Evolutionary conservation across 2,329 filamentous ascomycete genomes (phyloP).

Genomic region (Fusarium acutatum): DNA sequence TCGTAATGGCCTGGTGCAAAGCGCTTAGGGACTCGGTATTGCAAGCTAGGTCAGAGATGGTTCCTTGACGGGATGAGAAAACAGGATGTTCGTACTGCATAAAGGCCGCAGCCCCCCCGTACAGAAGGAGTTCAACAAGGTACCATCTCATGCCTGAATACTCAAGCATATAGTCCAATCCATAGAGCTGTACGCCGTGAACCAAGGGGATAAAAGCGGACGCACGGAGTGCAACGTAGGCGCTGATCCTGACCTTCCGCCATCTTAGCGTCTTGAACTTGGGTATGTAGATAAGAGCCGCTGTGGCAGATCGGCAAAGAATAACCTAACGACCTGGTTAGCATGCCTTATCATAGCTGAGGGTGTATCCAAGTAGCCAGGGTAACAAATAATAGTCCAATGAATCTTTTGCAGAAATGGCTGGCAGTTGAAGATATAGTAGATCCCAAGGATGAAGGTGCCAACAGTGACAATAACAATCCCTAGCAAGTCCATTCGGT

Average conservation of each 20-base stretch:
- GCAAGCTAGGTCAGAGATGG: not conserved
- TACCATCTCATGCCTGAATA: not conserved
- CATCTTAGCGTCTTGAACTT: not conserved
- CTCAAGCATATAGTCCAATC: not conserved
- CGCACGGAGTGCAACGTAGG: not conserved
- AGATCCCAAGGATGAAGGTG: not conserved
- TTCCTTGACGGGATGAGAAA: too few relatives aligned
- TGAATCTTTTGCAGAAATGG: not conserved
- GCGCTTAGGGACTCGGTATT: not conserved
- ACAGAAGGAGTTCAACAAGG: not conserved
- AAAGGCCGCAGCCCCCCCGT: not conserved
- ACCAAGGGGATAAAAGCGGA: not conserved
- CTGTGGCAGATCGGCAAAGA: not conserved
- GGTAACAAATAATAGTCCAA: not conserved
- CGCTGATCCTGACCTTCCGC: not conserved
- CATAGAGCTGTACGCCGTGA: not conserved
- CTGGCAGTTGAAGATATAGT: not conserved
- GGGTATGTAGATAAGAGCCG: not conserved
- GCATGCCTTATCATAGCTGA: not conserved
- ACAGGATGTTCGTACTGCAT: not conserved
- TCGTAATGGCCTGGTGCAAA: not conserved
- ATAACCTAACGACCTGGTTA: not conserved
- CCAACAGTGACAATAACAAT: not conserved
- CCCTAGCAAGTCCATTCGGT: not conserved
- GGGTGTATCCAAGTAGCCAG: fast-evolving